These are phyloP conservation scores for Kingdonia uniflora DNA, from an alignment of 164 flowering plant genomes.

Conservation along the genomic window DNA sequence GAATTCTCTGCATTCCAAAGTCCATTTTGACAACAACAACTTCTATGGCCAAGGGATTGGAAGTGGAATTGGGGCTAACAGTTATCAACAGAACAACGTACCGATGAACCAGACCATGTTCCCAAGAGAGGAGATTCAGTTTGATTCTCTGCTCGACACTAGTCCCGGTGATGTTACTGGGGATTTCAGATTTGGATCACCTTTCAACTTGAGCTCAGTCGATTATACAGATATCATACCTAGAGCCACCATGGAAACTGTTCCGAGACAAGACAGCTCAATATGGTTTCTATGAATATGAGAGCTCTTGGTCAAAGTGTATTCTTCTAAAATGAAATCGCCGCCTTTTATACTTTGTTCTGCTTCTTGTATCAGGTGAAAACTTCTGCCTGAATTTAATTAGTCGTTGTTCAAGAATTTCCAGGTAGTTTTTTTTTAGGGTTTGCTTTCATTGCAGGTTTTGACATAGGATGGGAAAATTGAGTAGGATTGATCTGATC, in stretches of 20 bases:
- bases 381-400: background rate
- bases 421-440: slow-evolving; percentile 7
- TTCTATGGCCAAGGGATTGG: slow-evolving; percentile 21
- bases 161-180: slow-evolving; percentile 17
- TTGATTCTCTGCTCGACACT: slow-evolving; percentile 27
- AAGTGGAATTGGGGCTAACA: slow-evolving; percentile 30
- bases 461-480: background rate
- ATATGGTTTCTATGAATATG: slow-evolving; percentile 36
- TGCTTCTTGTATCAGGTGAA: slow-evolving; percentile 2
- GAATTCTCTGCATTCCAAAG: slow-evolving; percentile 17
- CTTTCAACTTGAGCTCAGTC: slow-evolving; percentile 30
- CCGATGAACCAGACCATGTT: slow-evolving; percentile 23
- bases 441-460: slow-evolving; percentile 10
- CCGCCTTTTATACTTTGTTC: background rate
- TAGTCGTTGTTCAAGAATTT: too few species aligned
- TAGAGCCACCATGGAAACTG: slow-evolving; percentile 20
- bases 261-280: slow-evolving; percentile 31
- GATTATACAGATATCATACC: slow-evolving; percentile 24
- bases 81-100: slow-evolving; percentile 23
- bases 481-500: background rate
- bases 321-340: background rate
- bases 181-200: slow-evolving; percentile 33
- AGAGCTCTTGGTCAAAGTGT: background rate
- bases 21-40: slow-evolving; percentile 25
- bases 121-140: slow-evolving; percentile 25